A percentile compares a stretch with the other conserved stretches of the same genome.
Evolutionary conservation across 441 rosid species (phyloP).

Genomic region (Croton laevigatus): DNA sequence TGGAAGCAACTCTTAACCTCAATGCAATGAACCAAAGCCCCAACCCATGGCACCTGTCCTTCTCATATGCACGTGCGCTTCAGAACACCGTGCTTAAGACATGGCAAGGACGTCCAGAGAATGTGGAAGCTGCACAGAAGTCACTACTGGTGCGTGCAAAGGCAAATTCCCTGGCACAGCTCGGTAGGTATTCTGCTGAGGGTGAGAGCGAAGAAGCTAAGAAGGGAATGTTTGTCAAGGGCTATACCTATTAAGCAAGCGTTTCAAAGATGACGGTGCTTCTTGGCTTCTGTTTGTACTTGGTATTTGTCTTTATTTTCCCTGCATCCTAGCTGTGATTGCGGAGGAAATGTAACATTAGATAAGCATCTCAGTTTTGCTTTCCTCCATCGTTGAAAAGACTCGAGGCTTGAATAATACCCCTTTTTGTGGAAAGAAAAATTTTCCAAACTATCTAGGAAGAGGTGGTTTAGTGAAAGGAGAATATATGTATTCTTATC

Average conservation of each 20-base stretch:
- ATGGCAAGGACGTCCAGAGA: conserved; percentile 92
- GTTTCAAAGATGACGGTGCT: neutral
- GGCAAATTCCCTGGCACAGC: conserved; percentile 97
- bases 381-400: neutral
- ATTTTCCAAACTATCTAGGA: conserved; percentile 7
- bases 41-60: conserved; percentile 99
- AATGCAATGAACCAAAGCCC: conserved; percentile 96
- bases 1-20: conserved; percentile 86
- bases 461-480: neutral
- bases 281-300: conserved; percentile 14
- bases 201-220: conserved; percentile 94
- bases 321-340: conserved; percentile 4
- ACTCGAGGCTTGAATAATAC: conserved; percentile 35
- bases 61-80: conserved; percentile 96
- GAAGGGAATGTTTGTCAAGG: conserved; percentile 98
- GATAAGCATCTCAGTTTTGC: conserved; percentile 17
- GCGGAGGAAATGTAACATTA: conserved; percentile 23
- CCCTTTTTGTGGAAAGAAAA: neutral
- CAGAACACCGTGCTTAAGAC: conserved; percentile 96
- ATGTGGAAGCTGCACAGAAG: conserved; percentile 76
- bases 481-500: conserved; percentile 12
- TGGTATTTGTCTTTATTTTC: conserved; percentile 15
- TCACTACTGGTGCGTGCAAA: conserved; percentile 90
- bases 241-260: conserved; percentile 74
- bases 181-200: conserved; percentile 79